Conservation (phyloP, 768 basidiomycete genomes). For the Suillus americanus region DNA sequence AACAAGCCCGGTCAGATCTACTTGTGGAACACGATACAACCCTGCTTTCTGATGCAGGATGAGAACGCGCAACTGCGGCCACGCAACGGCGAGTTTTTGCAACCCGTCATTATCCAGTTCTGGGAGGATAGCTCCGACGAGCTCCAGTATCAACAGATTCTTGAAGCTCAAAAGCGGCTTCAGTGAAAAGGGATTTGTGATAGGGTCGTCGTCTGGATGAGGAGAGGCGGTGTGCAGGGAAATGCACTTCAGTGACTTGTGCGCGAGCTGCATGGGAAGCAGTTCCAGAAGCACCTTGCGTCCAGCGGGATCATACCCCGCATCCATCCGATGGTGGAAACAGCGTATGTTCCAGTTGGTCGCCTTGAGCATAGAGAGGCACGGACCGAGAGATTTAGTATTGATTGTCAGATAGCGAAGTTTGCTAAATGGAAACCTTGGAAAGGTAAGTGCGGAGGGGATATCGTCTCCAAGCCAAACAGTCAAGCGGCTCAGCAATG, state of each 20-base stretch:
- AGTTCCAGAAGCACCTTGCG: neutral
- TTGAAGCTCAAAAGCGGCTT: constrained; percentile 27
- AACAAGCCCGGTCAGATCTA: constrained; percentile 2
- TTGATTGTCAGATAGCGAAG: constrained; percentile 4
- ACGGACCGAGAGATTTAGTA: neutral
- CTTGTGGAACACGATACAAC: neutral
- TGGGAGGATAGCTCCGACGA: constrained; percentile 13
- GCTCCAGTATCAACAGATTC: constrained; percentile 20
- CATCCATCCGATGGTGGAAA: constrained; percentile 7
- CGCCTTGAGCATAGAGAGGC: constrained; percentile 1
- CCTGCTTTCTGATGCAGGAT: constrained; percentile 16
- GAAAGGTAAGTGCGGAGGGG: neutral
- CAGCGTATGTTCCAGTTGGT: constrained; percentile 7
- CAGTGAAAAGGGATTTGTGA: constrained; percentile 25
- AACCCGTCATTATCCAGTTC: constrained; percentile 24
- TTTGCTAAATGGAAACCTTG: neutral
- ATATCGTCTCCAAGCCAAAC: neutral
- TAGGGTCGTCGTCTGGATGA: constrained; percentile 17
- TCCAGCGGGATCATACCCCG: constrained; percentile 6
- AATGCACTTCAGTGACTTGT: constrained; percentile 3
- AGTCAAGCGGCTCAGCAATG: constrained; percentile 1
- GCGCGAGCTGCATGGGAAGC: constrained; percentile 1
- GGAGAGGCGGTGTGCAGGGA: neutral
- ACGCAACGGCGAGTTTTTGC: constrained; percentile 25
- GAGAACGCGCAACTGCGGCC: constrained; percentile 27